Conservation (phyloP, 768 basidiomycete genomes). For the Pleurotus citrinopileatus region DNA sequence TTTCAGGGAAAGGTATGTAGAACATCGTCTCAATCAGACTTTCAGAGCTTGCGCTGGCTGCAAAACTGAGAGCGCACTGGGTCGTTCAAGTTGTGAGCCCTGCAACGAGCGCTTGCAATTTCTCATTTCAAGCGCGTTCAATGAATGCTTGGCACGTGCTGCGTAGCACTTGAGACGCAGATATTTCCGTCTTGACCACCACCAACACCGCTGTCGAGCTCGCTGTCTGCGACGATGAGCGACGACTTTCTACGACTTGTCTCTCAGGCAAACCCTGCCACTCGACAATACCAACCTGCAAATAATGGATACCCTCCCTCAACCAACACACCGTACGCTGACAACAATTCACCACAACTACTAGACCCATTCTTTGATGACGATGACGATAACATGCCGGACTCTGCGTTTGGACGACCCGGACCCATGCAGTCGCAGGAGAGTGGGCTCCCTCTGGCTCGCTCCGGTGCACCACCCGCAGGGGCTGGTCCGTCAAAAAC, state of each 20-base stretch:
- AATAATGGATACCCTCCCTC: slow-evolving; percentile 62
- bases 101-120: no score
- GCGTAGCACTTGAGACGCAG: neutral
- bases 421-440: slow-evolving; percentile 50
- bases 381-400: slow-evolving; percentile 69
- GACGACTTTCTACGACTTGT: slow-evolving; percentile 77
- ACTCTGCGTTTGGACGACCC: slow-evolving; percentile 62
- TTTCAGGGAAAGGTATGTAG: no score
- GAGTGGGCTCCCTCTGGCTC: slow-evolving; percentile 56
- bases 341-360: slow-evolving; percentile 42
- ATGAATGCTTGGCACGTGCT: slow-evolving; percentile 11
- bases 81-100: no score
- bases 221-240: slow-evolving; percentile 39
- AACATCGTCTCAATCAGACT: no score
- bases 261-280: slow-evolving; percentile 67
- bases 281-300: slow-evolving; percentile 48
- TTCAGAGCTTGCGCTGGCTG: no score
- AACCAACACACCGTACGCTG: slow-evolving; percentile 34
- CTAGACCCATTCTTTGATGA: slow-evolving; percentile 92
- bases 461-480: slow-evolving; percentile 59
- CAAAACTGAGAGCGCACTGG: no score
- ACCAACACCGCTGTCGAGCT: slow-evolving; percentile 5
- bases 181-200: slow-evolving; percentile 6
- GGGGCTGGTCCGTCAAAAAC: slow-evolving; percentile 49
- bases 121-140: slow-evolving; percentile 6